phyloP scores from a whole-genome alignment of 2,329 filamentous ascomycete genomes.

The Tolypocladium nubicola region DNA sequence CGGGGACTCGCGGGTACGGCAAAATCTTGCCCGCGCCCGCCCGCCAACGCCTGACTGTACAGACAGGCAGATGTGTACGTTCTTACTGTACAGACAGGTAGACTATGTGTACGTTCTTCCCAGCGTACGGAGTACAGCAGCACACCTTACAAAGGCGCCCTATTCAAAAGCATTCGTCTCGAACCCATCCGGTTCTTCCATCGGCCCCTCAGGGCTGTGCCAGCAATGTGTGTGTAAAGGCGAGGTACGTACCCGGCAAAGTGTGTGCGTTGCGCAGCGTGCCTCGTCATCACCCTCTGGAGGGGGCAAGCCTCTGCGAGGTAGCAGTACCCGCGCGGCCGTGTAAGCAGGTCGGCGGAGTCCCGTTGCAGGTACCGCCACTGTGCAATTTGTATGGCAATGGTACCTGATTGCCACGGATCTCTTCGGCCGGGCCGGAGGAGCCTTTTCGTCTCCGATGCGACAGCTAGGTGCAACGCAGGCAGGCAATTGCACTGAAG shows the following conservation, averaged over 20 bases:
- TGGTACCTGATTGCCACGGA: background rate
- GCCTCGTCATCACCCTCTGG: slow-evolving; percentile 29
- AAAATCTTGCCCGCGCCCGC: background rate
- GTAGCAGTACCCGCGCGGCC: slow-evolving; percentile 8
- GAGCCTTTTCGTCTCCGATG: background rate
- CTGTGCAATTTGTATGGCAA: background rate
- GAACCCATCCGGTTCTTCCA: no score
- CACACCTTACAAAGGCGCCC: no score
- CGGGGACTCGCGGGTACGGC: background rate
- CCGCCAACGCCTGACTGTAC: background rate
- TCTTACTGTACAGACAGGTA: no score
- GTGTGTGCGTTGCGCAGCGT: slow-evolving; percentile 8
- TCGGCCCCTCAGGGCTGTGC: background rate
- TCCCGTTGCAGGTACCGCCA: slow-evolving; percentile 7
- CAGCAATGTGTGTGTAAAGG: background rate
- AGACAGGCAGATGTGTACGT: no score
- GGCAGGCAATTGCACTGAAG: background rate
- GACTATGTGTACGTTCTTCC: background rate
- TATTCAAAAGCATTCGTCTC: no score
- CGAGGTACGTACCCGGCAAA: background rate
- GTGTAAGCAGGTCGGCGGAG: slow-evolving; percentile 2
- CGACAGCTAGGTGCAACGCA: background rate
- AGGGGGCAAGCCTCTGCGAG: slow-evolving; percentile 4
- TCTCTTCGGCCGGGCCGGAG: background rate
- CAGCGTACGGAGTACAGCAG: background rate